Evolutionary conservation across 176 grass and related monocot genomes (phyloP), one percentile per base, ranked within the genome.

Genomic region (Microstegium vimineum): DNA sequence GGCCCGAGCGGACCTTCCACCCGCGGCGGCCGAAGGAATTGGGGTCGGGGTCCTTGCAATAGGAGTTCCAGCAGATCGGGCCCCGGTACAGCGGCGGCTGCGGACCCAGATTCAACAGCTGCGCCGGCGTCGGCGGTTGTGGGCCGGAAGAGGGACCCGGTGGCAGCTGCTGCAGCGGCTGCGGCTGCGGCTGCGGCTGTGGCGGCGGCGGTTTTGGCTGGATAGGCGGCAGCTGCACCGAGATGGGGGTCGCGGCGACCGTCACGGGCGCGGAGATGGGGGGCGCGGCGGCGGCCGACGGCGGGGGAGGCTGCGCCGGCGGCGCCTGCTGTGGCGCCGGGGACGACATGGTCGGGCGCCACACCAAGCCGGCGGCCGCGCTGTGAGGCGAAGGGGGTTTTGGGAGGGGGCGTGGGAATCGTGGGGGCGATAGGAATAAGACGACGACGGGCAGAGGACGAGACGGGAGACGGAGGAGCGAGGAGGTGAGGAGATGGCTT

Each of bases 41-140:
- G 68, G 76, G 71, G 82, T 93, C 89, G 60, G 89, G 79, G 83
- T 96, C 97, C 97, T 99, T 99, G 87, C 97, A 99, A 82, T 89
- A 81, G 47, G 87, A 35, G 91, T 99, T 99, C 87, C 94, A 99
- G 91, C 97, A 99, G 90, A 88, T 94, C 85, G 81, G 82, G 79
- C 51, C 78, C 65, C 78, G 46, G 65, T 81, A 69, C 78, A 57
- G 26, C 79, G 89, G 82, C 56, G 18, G 86, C 25, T 78, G 78
- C 49, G 91, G 18, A 12, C 33, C 78, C 78, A 81, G 78, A 81
- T 81, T 81, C 66, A 81, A 16, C 34, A 81, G 65, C 4, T 36
- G 64, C 74, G n/a, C 23, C 54, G 56, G 56, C 74, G 74, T 5
- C 78, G 22, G 59, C 82, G 81, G 54, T 56, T 9, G 86, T 22